Evolutionary conservation across 805 yeast species (phyloP).

Genomic region (Yarrowia divulgata): DNA sequence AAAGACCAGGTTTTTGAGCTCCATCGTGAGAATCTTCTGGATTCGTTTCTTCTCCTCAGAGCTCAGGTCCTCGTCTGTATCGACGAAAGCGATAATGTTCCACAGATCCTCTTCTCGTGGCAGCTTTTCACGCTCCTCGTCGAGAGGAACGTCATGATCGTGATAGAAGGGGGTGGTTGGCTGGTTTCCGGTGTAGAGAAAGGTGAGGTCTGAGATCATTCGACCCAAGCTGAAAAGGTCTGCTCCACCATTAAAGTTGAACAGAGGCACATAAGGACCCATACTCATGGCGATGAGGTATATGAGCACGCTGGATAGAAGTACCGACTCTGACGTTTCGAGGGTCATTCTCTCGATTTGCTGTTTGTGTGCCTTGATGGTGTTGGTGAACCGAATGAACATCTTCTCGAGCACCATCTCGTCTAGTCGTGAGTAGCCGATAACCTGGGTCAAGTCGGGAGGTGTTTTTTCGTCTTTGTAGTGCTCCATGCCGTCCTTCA

Average conservation of each 20-base stretch:
- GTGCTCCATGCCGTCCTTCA: conserved; percentile 2
- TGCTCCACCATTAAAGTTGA: conserved; percentile 16
- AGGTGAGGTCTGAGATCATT: conserved; percentile 11
- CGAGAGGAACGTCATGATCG: background rate
- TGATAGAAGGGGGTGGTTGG: background rate
- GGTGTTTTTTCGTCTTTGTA: background rate
- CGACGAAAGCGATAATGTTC: conserved; percentile 15
- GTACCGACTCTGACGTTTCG: background rate
- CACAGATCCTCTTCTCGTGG: conserved; percentile 19
- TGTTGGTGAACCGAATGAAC: conserved; percentile 3
- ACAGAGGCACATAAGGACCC: conserved; percentile 14
- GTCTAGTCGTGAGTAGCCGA: conserved; percentile 7
- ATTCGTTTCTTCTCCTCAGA: background rate
- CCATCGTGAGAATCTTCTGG: background rate
- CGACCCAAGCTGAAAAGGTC: conserved; percentile 3
- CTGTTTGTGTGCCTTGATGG: background rate
- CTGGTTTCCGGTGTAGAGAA: background rate
- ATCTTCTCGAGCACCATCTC: conserved; percentile 2
- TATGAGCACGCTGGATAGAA: conserved; percentile 6
- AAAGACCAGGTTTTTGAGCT: conserved; percentile 8
- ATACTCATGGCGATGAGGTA: conserved; percentile 23
- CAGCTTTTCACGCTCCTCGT: background rate
- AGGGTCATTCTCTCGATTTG: conserved; percentile 7
- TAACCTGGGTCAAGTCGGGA: conserved; percentile 3
- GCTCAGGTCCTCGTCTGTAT: background rate